phyloP scores from a whole-genome alignment of 1,284 basidiomycete species.

The Peniophora sp. region DNA sequence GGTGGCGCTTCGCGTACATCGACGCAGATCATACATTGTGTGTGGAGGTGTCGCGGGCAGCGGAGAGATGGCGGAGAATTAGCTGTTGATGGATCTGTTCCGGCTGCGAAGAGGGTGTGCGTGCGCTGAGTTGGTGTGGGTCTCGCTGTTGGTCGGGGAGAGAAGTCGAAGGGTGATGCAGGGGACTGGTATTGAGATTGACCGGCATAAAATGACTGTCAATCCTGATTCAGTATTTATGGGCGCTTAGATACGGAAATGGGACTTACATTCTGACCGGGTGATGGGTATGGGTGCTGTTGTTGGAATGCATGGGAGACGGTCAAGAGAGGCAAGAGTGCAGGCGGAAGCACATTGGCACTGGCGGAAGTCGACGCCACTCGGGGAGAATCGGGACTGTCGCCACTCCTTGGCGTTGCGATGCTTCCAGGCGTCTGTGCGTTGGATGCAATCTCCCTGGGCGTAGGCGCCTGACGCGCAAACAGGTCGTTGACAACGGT shows the following conservation, averaged over 20 bases:
- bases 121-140: slow-evolving; percentile 33
- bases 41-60: slow-evolving; percentile 65
- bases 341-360: slow-evolving; percentile 22
- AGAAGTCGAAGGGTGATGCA: slow-evolving; percentile 8
- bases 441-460: slow-evolving; percentile 31
- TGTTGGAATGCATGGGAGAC: slow-evolving; percentile 19
- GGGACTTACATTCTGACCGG: neutral
- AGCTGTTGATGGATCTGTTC: slow-evolving; percentile 52
- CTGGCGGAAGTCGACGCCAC: neutral
- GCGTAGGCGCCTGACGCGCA: slow-evolving; percentile 54
- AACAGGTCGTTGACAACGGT: slow-evolving; percentile 75
- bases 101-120: slow-evolving; percentile 45
- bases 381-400: neutral
- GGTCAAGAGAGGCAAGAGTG: slow-evolving; percentile 27
- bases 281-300: neutral
- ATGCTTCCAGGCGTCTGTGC: slow-evolving; percentile 12
- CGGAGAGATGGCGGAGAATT: slow-evolving; percentile 57
- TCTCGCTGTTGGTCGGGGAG: slow-evolving; percentile 9
- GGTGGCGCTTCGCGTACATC: slow-evolving; percentile 33
- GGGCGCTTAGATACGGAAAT: slow-evolving; percentile 8
- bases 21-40: slow-evolving; percentile 66
- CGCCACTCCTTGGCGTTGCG: slow-evolving; percentile 3
- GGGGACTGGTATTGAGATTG: slow-evolving; percentile 2
- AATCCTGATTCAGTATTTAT: neutral
- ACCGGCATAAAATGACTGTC: neutral